Evolutionary conservation across 805 yeast genomes (phyloP).

Genomic region (Cyberlindnera misumaiensis): DNA sequence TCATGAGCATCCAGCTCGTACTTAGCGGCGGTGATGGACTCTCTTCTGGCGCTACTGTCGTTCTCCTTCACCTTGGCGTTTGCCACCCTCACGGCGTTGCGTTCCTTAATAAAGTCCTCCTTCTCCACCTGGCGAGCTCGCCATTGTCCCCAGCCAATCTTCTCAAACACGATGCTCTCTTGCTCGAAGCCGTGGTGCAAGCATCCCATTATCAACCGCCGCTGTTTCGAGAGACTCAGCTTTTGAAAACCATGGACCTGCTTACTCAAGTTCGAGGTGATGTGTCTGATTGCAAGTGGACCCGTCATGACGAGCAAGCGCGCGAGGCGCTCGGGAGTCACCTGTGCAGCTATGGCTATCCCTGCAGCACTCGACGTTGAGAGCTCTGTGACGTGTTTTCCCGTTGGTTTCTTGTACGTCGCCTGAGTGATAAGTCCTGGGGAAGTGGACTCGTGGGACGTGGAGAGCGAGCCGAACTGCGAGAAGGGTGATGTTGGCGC

Average conservation of each 20-base stretch:
- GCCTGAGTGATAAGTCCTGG: constrained; percentile 22
- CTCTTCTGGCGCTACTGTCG: constrained; percentile 23
- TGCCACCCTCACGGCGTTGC: constrained; percentile 34
- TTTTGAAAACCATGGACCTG: constrained; percentile 78
- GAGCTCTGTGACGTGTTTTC: constrained; percentile 29
- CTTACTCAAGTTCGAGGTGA: constrained; percentile 67
- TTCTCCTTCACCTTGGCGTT: constrained; percentile 40
- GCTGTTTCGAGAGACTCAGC: constrained; percentile 78
- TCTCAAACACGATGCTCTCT: constrained; percentile 64
- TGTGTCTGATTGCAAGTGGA: constrained; percentile 85
- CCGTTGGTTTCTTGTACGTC: constrained; percentile 21
- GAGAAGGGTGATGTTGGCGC: constrained; percentile 23
- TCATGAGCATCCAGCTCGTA: constrained; percentile 23
- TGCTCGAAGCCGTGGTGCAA: constrained; percentile 63
- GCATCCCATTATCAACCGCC: constrained; percentile 85
- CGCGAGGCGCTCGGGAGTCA: constrained; percentile 75
- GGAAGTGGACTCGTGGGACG: constrained; percentile 12
- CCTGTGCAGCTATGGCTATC: constrained; percentile 77
- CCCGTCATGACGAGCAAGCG: constrained; percentile 64
- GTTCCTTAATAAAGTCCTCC: constrained; percentile 29
- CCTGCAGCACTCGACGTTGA: constrained; percentile 86
- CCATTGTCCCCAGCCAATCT: constrained; percentile 99
- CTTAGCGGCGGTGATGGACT: constrained; percentile 23
- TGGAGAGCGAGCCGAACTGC: constrained; percentile 6
- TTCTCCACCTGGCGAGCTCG: constrained; percentile 53